These are phyloP conservation scores for Penicillium psychrofluorescens DNA, from an alignment of 495 filamentous ascomycete species.

Conservation along the genomic window DNA sequence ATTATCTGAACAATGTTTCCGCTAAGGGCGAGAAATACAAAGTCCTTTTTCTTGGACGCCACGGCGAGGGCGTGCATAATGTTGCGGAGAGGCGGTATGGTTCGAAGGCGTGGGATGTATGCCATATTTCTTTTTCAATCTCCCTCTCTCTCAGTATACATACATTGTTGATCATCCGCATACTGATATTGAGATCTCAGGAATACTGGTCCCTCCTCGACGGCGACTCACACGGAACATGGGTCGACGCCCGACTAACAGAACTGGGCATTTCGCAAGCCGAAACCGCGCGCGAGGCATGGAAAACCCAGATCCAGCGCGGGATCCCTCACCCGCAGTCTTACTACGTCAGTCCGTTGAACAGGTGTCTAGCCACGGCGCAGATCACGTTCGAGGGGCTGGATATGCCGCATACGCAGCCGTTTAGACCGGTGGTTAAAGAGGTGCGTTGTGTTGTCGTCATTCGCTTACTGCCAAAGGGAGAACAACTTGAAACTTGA, in stretches of 20 bases:
- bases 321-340: slow-evolving; percentile 56
- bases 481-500: too few relatives aligned
- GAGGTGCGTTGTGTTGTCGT: slow-evolving; percentile 37
- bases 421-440: slow-evolving; percentile 60
- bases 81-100: slow-evolving; percentile 60
- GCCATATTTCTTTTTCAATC: slow-evolving; percentile 5
- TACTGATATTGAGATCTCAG: slow-evolving; percentile 8
- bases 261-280: slow-evolving; percentile 58
- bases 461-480: too few relatives aligned
- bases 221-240: slow-evolving; percentile 58
- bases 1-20: slow-evolving; percentile 42
- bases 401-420: slow-evolving; percentile 36
- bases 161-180: neutral
- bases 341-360: slow-evolving; percentile 69
- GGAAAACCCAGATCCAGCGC: slow-evolving; percentile 45
- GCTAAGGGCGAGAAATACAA: slow-evolving; percentile 46
- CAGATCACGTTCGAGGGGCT: slow-evolving; percentile 53
- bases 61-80: slow-evolving; percentile 70
- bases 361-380: slow-evolving; percentile 63
- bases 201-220: slow-evolving; percentile 70
- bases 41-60: slow-evolving; percentile 62
- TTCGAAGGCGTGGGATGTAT: slow-evolving; percentile 57
- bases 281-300: slow-evolving; percentile 53
- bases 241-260: slow-evolving; percentile 71
- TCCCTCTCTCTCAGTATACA: neutral